Evolutionary conservation across 2,329 filamentous ascomycete species (phyloP), one percentile per base, ranked within the genome.

Genomic region (Amauroascus niger): DNA sequence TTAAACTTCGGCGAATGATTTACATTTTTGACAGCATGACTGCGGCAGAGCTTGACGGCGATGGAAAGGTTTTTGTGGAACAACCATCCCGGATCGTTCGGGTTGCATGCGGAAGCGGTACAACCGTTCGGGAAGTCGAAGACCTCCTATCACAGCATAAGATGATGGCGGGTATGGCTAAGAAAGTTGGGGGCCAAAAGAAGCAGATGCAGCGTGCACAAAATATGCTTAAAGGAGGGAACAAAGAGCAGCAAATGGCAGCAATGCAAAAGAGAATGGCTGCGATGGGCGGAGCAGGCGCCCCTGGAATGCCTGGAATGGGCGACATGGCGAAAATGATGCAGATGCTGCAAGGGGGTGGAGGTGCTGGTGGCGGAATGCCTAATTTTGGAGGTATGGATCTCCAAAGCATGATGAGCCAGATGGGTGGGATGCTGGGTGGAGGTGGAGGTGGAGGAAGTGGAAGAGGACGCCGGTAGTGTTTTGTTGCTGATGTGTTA

Each of bases 21-120:
- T 97, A 95, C 74, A 95, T 98, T 56, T 96, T 90, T 74, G 93
- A 98, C 73, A 91, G 86, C 59, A 98, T 98, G 93, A 97, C 91
- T 0, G 82, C 87, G 20, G 94, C 94, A 67, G 93, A 98, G 68
- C 82, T 98, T 18, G 91, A 98, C 69, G 87, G 86, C 41, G 91
- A 98, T 64, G 93, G 93, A 67, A 95, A 95, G 71, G 81, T 95
- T 58, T 91, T 98, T 61, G 81, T 94, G 55, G 88, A 95, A 20
- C 87, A 97, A 66, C 93, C 93, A 0, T 87, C 86, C 13, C 82
- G 93, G 40, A 95, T 97, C 83, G 95, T 90, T 14, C 81, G 93
- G 33, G 84, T 98, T 47, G 93, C 93, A 0, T 81, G 84, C 50
- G 93, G 93, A 0, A 93, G 87, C 4, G 93, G 93, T 30, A 97